phyloP scores from a whole-genome alignment of 768 basidiomycete species.

The Suillus subalutaceus region DNA sequence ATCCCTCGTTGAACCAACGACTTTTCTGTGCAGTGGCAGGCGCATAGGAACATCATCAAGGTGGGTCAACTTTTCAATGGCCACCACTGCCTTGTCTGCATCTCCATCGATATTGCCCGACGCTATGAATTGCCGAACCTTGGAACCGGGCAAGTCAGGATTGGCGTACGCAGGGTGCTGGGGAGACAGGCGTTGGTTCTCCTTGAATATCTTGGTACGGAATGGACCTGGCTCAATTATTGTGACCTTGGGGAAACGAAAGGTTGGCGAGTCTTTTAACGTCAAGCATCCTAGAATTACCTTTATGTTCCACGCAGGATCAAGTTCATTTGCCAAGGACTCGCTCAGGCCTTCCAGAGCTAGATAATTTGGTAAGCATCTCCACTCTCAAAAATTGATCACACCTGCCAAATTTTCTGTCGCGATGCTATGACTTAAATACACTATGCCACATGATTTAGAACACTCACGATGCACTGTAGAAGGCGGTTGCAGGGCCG shows the following conservation, averaged over 20 bases:
- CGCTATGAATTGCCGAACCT: constrained; percentile 1
- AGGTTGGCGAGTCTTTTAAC: background rate
- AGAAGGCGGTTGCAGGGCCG: constrained; percentile 18
- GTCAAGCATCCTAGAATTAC: constrained; percentile 20
- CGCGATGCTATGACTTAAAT: background rate
- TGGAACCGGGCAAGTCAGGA: constrained; percentile 10
- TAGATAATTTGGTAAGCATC: constrained; percentile 12
- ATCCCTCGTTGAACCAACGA: constrained; percentile 5
- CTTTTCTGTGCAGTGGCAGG: constrained; percentile 14
- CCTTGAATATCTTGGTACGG: constrained; percentile 15
- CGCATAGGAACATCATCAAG: constrained; percentile 15
- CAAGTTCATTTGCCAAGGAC: constrained; percentile 37
- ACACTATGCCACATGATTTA: background rate
- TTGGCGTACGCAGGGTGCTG: constrained; percentile 13
- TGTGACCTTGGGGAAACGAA: constrained; percentile 9
- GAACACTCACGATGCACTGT: constrained; percentile 30
- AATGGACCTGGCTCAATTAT: constrained; percentile 15
- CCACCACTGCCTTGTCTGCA: constrained; percentile 14
- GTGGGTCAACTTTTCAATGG: constrained; percentile 12
- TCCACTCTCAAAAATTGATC: background rate
- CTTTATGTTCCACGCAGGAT: constrained; percentile 47
- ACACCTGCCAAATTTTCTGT: constrained; percentile 11
- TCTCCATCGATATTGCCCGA: constrained; percentile 10
- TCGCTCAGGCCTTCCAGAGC: constrained; percentile 39
- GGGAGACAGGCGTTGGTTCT: constrained; percentile 1